Conservation (phyloP, 2,329 filamentous ascomycete species). For the Magnaporthiopsis incrustans region DNA sequence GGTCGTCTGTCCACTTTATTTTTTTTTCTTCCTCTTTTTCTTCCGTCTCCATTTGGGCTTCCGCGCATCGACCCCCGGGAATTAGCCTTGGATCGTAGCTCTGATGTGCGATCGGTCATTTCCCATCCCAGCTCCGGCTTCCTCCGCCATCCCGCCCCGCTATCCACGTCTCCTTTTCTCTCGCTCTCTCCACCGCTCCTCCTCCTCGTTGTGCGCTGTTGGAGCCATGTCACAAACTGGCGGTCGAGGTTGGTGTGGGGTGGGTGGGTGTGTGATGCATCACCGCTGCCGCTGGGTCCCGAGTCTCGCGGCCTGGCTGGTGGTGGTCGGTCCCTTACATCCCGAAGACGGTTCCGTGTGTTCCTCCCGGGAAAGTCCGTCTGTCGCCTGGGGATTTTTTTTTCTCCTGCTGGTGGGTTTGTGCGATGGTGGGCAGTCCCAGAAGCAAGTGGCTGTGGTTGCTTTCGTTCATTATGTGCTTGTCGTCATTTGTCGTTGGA, state of each 20-base stretch:
- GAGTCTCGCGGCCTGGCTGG: background rate
- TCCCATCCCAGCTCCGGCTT: background rate
- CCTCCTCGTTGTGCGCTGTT: background rate
- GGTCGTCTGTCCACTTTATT: background rate
- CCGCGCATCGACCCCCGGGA: background rate
- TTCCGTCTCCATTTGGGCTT: background rate
- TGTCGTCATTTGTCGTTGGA: background rate
- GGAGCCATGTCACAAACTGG: background rate
- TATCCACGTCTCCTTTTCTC: background rate
- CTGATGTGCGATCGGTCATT: background rate
- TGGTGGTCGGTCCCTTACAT: background rate
- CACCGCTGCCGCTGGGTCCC: background rate
- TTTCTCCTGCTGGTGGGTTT: background rate
- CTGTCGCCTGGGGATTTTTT: background rate
- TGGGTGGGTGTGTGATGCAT: background rate
- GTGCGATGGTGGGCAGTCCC: background rate
- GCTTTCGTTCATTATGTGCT: background rate
- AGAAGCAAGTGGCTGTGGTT: background rate
- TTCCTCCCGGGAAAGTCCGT: background rate
- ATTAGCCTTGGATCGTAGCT: background rate
- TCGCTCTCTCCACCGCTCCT: background rate
- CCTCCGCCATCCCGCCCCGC: no score
- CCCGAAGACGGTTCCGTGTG: background rate
- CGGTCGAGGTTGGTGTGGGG: background rate
- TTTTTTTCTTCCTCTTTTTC: no score